Evolutionary conservation across 768 basidiomycete genomes (phyloP), one percentile per base, ranked within the genome.

Genomic region (Termitomyces sp.): DNA sequence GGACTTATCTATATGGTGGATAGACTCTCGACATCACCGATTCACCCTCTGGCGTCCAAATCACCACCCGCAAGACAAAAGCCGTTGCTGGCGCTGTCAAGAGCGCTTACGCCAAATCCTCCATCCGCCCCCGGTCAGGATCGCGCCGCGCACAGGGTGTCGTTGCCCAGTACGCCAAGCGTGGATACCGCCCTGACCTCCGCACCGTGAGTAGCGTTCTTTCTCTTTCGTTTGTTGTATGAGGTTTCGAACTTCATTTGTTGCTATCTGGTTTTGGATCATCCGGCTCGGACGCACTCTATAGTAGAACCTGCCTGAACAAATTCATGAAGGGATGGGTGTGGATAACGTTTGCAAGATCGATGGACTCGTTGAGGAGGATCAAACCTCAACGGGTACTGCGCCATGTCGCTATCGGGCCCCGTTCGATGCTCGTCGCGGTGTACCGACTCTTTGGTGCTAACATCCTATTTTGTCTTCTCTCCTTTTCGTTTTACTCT

Each of bases 281-380:
- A 64, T 32, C 26, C 5, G 24, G 46, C 30, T 34, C 30, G 14
- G 65, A 76, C 73, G 88, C 90, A 91, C 74, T 85, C 84, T 81
- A 85, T 60, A 85, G 85, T 93, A 93, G 90, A 93, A 90, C 90
- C 90, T 87, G 78, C 88, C 82, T 86, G 86, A 89, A 70, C 62
- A 70, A 70, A 44, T 45, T 30, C 69, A 85, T 85, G 88, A 91
- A 55, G 87, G 78, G 88, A 74, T 80, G 88, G 88, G 90, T 82
- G 90, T 93, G 88, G 90, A 93, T 85, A 57, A 89, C 74, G 88
- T 88, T 81, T 93, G 90, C 90, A 84, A 93, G 71, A 93, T 71
- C 63, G 77, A 77, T 70, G 69, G 68, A 64, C 70, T 69, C 69
- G 65, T 57, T 65, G 43, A 76, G 77, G 77, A 66, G 77, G 81